Evolutionary conservation across 805 yeast genomes (phyloP), one percentile per base, ranked within the genome.

Genomic region (Wickerhamomyces canadensis): DNA sequence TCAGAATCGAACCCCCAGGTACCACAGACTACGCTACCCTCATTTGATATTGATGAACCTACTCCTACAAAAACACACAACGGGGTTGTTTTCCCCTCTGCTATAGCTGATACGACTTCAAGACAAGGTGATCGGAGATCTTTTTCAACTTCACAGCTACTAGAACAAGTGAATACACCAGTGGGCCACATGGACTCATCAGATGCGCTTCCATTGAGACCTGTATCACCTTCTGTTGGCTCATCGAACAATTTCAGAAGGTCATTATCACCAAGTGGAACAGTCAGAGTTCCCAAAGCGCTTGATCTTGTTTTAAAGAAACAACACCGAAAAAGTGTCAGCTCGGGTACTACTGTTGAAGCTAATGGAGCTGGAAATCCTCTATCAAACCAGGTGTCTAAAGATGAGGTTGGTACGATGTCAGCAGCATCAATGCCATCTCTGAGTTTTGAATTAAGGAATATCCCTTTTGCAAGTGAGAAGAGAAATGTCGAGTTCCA

Each of bases 401-500:
- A 27, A 18, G 31, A 19, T n/a, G 42, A 34, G 2, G 9, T 32
- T 4, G 34, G 25, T 2, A 31, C 21, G 6, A 8, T 38, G 3
- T 37, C 44, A 3, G 27, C 39, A 18, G 30, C 35, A 10, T 29
- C 29, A 19, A 14, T 41, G 16, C 25, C 41, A 6, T 27, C 29
- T 4, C 18, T 27, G 18, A 31, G 34, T 18, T 26, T 41, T 28
- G 55, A 47, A 14, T 31, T 49, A 16, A 49, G 37, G 32, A 44
- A 47, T 25, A 29, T 47, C 9, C 18, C 47, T 10, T 45, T 36
- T 52, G 87, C 96, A 0, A 65, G 77, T 8, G 64, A 68, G 36
- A 75, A 74, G 43, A 65, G 93, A 38, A 72, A 88, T 52, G 61
- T 68, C 9, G 96, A 87, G 29, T 93, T 87, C 57, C 97, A 89